Evolutionary conservation across 805 yeast genomes (phyloP).

Genomic region (Yamadazyma insecticola): DNA sequence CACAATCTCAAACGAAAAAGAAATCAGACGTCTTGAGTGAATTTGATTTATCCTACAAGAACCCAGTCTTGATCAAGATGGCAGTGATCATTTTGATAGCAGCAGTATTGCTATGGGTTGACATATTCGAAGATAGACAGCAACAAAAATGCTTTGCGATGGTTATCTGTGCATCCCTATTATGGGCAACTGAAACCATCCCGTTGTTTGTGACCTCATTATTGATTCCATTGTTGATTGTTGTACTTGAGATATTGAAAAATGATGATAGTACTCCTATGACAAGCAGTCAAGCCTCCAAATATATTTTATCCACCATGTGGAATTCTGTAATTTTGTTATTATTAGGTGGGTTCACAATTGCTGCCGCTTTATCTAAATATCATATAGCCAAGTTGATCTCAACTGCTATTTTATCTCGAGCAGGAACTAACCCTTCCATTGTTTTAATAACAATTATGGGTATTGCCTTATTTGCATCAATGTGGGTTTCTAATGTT

Average conservation of each 20-base stretch:
- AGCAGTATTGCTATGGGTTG: slow-evolving; percentile 22
- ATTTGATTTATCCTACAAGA: slow-evolving; percentile 24
- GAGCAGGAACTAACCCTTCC: slow-evolving; percentile 50
- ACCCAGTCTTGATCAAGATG: slow-evolving; percentile 41
- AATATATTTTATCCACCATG: slow-evolving; percentile 44
- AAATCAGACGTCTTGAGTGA: slow-evolving; percentile 6
- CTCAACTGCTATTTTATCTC: slow-evolving; percentile 44
- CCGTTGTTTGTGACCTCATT: slow-evolving; percentile 89
- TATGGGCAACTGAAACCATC: slow-evolving; percentile 95
- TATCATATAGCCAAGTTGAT: slow-evolving; percentile 48
- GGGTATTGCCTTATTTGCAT: slow-evolving; percentile 47
- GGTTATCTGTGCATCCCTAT: slow-evolving; percentile 70
- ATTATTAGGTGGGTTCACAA: slow-evolving; percentile 50
- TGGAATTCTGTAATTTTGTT: slow-evolving; percentile 52
- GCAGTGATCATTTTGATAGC: slow-evolving; percentile 46
- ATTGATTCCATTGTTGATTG: slow-evolving; percentile 76
- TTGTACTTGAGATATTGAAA: slow-evolving; percentile 63
- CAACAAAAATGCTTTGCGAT: slow-evolving; percentile 64
- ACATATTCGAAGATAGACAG: slow-evolving; percentile 30
- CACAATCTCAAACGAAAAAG: slow-evolving; percentile 7
- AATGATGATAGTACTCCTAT: slow-evolving; percentile 45
- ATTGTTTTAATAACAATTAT: slow-evolving; percentile 44
- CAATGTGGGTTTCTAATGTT: slow-evolving; percentile 57
- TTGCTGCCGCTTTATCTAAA: slow-evolving; percentile 53
- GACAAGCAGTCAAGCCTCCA: slow-evolving; percentile 39